Conservation (phyloP, 352 stramenopile species). For the Saprolegnia diclina region DNA sequence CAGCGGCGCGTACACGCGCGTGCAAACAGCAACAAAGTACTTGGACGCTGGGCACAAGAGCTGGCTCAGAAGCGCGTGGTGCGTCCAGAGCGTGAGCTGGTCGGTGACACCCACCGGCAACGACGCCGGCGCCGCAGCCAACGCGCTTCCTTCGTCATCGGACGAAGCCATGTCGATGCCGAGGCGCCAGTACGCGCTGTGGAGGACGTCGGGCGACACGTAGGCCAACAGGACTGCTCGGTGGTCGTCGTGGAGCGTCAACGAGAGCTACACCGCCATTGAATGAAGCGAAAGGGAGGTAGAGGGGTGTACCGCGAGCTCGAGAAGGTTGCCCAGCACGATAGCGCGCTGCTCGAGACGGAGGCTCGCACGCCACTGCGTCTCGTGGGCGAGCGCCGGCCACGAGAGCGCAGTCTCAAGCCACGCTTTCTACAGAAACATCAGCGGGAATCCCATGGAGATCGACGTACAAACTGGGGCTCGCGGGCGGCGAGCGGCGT, state of each 20-base stretch:
- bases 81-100: slow-evolving; percentile 15
- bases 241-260: background rate
- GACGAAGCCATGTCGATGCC: background rate
- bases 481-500: slow-evolving; percentile 1
- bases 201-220: background rate
- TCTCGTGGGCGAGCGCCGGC: background rate
- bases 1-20: slow-evolving; percentile 15
- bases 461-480: slow-evolving; percentile 3
- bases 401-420: background rate
- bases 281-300: background rate
- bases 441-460: background rate
- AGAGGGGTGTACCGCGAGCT: slow-evolving; percentile 16
- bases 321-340: slow-evolving; percentile 25
- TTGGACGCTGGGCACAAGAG: background rate
- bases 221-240: background rate
- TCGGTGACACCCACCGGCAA: background rate
- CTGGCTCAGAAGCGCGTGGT: background rate
- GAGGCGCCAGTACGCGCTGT: background rate
- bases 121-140: background rate
- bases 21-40: background rate
- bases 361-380: background rate
- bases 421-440: slow-evolving; percentile 21
- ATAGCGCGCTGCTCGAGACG: slow-evolving; percentile 1
- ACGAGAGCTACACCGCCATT: background rate
- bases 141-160: background rate